These are phyloP conservation scores for Xylariaceae sp. DNA, from an alignment of 2,329 filamentous ascomycete genomes.

Conservation along the genomic window DNA sequence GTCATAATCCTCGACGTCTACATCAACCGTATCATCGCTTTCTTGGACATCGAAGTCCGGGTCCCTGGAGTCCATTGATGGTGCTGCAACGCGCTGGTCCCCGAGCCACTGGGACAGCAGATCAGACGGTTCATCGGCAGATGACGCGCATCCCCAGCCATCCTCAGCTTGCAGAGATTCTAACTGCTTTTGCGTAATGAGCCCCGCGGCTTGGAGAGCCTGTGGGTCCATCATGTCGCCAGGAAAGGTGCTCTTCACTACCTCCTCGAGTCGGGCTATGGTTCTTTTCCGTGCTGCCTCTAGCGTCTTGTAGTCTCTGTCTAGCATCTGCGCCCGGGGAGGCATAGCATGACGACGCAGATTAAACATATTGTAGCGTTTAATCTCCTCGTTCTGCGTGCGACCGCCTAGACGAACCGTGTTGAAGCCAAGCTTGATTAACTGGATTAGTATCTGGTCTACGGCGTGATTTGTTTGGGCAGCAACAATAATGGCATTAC, in stretches of 20 bases:
- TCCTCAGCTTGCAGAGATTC: conserved; percentile 63
- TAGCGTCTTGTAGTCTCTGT: conserved; percentile 36
- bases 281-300: conserved; percentile 41
- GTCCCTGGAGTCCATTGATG: conserved; percentile 29
- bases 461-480: conserved; percentile 92
- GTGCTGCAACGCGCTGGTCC: conserved; percentile 50
- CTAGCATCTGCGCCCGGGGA: conserved; percentile 10
- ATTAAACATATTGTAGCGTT: conserved; percentile 70
- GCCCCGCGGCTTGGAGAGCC: conserved; percentile 57
- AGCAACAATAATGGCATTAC: conserved; percentile 77
- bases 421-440: conserved; percentile 59
- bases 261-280: conserved; percentile 46
- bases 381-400: conserved; percentile 70
- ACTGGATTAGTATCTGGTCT: conserved; percentile 76
- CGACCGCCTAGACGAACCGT: conserved; percentile 71
- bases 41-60: conserved; percentile 39
- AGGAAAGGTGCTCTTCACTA: conserved; percentile 50
- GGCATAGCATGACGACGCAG: conserved; percentile 50
- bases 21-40: conserved; percentile 62
- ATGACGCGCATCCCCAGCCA: conserved; percentile 36
- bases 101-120: conserved; percentile 64
- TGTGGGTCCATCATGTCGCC: conserved; percentile 58
- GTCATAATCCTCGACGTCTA: conserved; percentile 60
- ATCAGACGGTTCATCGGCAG: conserved; percentile 26
- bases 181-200: conserved; percentile 70